phyloP scores from a whole-genome alignment of 441 rosid genomes.

The Gossypium lobatum region DNA sequence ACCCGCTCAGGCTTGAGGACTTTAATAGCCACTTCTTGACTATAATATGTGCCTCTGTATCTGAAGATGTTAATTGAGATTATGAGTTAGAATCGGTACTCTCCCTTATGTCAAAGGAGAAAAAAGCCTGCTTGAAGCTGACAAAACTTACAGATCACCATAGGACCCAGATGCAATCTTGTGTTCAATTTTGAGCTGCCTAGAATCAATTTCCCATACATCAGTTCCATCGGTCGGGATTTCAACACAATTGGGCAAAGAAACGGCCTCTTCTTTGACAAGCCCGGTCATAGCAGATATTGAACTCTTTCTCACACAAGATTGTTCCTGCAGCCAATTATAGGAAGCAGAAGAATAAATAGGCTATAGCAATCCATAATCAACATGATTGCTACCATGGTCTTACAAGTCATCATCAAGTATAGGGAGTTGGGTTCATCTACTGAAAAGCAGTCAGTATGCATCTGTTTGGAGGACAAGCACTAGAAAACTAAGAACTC shows the following conservation, averaged over 20 bases:
- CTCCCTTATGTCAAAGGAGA: not conserved
- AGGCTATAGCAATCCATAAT: not conserved
- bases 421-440: not conserved
- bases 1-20: slow-evolving; percentile 79
- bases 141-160: slow-evolving; percentile 76
- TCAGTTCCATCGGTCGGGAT: slow-evolving; percentile 91
- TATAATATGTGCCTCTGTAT: slow-evolving; percentile 76
- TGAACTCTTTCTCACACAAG: slow-evolving; percentile 37
- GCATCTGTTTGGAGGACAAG: not conserved
- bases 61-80: slow-evolving; percentile 33
- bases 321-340: slow-evolving; percentile 51
- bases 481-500: not conserved
- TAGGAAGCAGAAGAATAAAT: slow-evolving; percentile 11
- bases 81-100: slow-evolving; percentile 15
- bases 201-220: slow-evolving; percentile 92
- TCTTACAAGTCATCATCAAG: not conserved
- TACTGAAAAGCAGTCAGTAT: not conserved
- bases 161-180: slow-evolving; percentile 86
- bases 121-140: slow-evolving; percentile 7
- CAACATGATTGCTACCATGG: not conserved
- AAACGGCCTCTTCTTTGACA: slow-evolving; percentile 35
- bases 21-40: slow-evolving; percentile 97
- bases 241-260: slow-evolving; percentile 55
- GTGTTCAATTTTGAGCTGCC: slow-evolving; percentile 60
- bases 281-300: slow-evolving; percentile 35